Evolutionary conservation across 208 protist genomes (phyloP).

Genomic region (Angomonas deanei): DNA sequence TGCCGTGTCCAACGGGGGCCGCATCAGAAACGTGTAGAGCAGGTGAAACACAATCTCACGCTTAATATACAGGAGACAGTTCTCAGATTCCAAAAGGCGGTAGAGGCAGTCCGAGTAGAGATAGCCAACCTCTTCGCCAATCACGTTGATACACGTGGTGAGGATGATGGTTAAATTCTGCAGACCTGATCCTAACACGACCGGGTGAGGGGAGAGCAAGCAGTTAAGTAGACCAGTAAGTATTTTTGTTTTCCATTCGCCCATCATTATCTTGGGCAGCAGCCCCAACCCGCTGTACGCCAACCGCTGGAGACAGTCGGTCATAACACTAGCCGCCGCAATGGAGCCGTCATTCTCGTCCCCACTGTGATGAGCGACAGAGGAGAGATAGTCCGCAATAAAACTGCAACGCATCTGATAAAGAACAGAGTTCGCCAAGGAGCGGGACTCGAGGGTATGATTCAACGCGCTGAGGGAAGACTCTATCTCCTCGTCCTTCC

Average conservation of each 20-base stretch:
- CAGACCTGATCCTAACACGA: conserved; percentile 86
- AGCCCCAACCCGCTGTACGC: conserved; percentile 17
- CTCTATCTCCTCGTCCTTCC: conserved; percentile 11
- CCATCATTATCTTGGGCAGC: conserved; percentile 30
- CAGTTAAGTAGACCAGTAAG: conserved; percentile 87
- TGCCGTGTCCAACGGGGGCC: neutral
- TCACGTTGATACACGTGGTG: conserved; percentile 24
- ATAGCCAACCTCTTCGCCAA: conserved; percentile 86
- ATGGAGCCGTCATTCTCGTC: conserved; percentile 67
- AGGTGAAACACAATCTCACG: conserved; percentile 81
- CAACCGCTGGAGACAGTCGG: conserved; percentile 44
- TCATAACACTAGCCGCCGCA: conserved; percentile 54
- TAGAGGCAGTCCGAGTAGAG: conserved; percentile 91
- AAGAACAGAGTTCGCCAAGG: conserved; percentile 31
- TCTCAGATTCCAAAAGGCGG: conserved; percentile 86
- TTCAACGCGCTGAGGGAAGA: conserved; percentile 8
- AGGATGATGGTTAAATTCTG: conserved; percentile 83
- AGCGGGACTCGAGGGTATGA: conserved; percentile 9
- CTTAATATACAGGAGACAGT: conserved; percentile 84
- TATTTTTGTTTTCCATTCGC: conserved; percentile 65
- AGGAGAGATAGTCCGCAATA: conserved; percentile 58
- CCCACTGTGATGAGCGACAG: conserved; percentile 55
- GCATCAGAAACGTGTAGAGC: conserved; percentile 52
- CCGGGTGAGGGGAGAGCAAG: conserved; percentile 69
- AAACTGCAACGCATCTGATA: conserved; percentile 39